phyloP scores from a whole-genome alignment of 495 filamentous ascomycete genomes.

The Penicillium subrubescens region DNA sequence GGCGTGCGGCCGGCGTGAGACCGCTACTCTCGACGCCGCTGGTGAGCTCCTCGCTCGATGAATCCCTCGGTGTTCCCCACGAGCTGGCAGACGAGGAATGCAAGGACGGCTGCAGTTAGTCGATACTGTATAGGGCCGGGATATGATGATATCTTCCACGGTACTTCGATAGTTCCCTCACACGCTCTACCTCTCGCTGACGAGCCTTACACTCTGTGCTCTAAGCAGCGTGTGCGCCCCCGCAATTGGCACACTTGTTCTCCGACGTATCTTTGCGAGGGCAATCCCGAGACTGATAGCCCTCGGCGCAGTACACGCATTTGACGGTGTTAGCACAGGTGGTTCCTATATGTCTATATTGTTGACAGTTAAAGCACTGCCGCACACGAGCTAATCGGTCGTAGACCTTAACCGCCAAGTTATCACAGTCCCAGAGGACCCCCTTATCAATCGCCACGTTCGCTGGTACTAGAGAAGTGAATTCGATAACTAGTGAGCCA shows the following conservation, averaged over 20 bases:
- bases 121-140: neutral
- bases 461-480: neutral
- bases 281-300: slow-evolving; percentile 8
- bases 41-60: neutral
- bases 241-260: slow-evolving; percentile 10
- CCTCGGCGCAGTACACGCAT: slow-evolving; percentile 3
- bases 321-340: neutral
- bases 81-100: neutral
- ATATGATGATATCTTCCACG: neutral
- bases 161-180: neutral
- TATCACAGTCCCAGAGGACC: neutral
- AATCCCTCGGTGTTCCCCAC: neutral
- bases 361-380: slow-evolving; percentile 4
- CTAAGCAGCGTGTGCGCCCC: slow-evolving; percentile 7
- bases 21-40: neutral
- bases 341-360: slow-evolving; percentile 12
- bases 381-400: slow-evolving; percentile 3
- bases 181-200: neutral
- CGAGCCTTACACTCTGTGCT: neutral
- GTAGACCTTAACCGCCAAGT: neutral
- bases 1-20: neutral
- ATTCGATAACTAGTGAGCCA: neutral
- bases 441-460: slow-evolving; percentile 3
- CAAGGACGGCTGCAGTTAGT: neutral
- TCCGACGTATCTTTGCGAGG: neutral